Base-by-base conservation (phyloP, 1,284 basidiomycete species). In the Fomitopsis pinicola region DNA sequence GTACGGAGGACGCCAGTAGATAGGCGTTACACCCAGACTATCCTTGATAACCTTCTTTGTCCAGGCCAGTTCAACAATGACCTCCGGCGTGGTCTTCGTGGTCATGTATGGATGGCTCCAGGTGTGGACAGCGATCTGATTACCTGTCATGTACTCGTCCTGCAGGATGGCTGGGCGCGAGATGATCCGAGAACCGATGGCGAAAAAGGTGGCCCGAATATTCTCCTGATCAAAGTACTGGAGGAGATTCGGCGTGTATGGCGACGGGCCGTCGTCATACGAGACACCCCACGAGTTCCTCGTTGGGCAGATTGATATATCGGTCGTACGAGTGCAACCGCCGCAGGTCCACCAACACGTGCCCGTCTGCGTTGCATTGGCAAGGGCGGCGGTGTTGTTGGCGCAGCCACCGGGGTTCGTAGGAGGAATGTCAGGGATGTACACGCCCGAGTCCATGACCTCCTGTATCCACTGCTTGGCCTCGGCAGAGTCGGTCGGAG, bases 1-100 rank as follows among this genome's bases (percentile, higher is more conserved):
- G 65, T 76, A 88, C 15, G 87, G 86, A 30, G 87, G 87, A 42
- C 88, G 76, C 82, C 86, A 85, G 73, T 78, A 82, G 61, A 80
- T 81, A 14, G 88, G 88, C 1, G 85, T 87, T 12, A 90, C 85
- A 62, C 91, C 91, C 45, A 87, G 75, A 36, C 88, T 81, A 71
- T 93, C 90, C 70, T 87, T 86, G 75, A 95, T 95, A 63, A 89
- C 80, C 77, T 95, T 88, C 77, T 84, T 91, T 36, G 88, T 85
- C 92, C 93, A 95, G 8, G 89, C 92, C 54, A 97, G 81, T 75
- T 95, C 93, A 57, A 92, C 93, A 57, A 96, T 92, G 68, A 95
- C 88, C 72, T 93, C 75, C 63, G 94, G 91, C 73, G 89, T 95
- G 60, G 88, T 80, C 63, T 91, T 76, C 3, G 89, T 92, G 52